Evolutionary conservation across 257 asterid genomes (phyloP).

Genomic region (Solanum piurae): DNA sequence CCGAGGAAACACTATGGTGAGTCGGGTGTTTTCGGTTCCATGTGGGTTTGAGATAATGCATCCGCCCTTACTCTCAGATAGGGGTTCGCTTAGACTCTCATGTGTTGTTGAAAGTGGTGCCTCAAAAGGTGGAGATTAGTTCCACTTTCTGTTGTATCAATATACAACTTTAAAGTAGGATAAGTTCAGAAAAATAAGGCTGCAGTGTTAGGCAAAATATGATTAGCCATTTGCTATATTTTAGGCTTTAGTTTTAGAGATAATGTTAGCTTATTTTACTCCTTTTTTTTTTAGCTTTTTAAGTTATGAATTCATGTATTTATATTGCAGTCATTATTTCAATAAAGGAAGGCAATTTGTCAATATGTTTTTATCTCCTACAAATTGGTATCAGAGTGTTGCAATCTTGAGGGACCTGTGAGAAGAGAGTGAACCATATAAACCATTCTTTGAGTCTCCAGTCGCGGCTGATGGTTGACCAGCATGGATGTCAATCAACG

Average conservation of each 20-base stretch:
- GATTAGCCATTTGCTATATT: not conserved
- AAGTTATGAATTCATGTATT: not conserved
- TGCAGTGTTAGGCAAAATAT: not conserved
- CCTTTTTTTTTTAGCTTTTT: not conserved
- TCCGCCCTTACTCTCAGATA: slow-evolving; percentile 32
- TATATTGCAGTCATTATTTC: not conserved
- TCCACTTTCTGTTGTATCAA: not conserved
- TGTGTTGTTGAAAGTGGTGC: not conserved
- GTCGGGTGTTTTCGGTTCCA: slow-evolving; percentile 67
- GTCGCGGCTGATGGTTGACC: no score
- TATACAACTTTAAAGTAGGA: not conserved
- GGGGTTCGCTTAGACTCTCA: slow-evolving; percentile 20
- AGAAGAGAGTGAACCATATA: not conserved
- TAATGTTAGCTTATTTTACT: not conserved
- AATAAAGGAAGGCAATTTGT: not conserved
- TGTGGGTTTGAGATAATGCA: slow-evolving; percentile 84
- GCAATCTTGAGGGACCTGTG: not conserved
- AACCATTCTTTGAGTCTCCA: not conserved
- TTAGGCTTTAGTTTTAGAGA: not conserved
- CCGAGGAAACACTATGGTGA: slow-evolving; percentile 50
- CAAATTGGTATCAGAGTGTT: not conserved
- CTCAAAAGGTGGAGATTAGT: not conserved
- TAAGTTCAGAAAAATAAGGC: not conserved
- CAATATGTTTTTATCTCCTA: not conserved
- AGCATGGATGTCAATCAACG: no score